Conservation (phyloP, 2,329 filamentous ascomycete species). For the Rosellinia necatrix region DNA sequence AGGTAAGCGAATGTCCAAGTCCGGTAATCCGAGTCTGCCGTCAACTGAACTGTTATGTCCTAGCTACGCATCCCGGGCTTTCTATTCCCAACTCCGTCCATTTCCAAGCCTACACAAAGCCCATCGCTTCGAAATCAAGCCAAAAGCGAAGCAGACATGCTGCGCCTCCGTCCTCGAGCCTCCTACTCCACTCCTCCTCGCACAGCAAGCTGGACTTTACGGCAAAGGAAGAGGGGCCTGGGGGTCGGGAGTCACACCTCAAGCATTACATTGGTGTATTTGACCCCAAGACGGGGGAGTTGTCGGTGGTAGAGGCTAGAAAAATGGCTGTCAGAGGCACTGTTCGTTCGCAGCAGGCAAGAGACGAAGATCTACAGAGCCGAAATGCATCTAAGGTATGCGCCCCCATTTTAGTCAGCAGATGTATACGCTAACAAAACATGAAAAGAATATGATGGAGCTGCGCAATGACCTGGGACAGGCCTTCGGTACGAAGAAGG, state of each 20-base stretch:
- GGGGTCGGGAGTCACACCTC: conserved; percentile 49
- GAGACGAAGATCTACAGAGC: conserved; percentile 51
- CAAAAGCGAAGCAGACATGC: conserved; percentile 48
- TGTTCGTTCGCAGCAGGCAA: conserved; percentile 59
- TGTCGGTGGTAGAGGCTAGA: conserved; percentile 66
- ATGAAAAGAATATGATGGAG: conserved; percentile 60
- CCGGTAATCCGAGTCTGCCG: conserved; percentile 25
- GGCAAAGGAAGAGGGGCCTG: conserved; percentile 56
- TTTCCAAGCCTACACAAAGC: conserved; percentile 56
- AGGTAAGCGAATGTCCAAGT: conserved; percentile 47
- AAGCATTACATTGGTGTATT: conserved; percentile 70
- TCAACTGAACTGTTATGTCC: conserved; percentile 28
- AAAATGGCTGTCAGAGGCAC: conserved; percentile 65
- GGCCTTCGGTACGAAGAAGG: conserved; percentile 84
- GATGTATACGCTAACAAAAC: conserved; percentile 27
- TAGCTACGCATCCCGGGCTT: conserved; percentile 50
- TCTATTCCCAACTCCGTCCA: conserved; percentile 43
- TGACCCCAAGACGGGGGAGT: conserved; percentile 61
- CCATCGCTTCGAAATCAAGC: conserved; percentile 37
- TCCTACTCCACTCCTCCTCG: conserved; percentile 61
- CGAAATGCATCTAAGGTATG: conserved; percentile 45
- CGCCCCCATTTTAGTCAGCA: not conserved
- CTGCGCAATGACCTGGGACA: conserved; percentile 72
- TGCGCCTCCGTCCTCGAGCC: conserved; percentile 48
- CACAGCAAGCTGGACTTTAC: conserved; percentile 65